Evolutionary conservation across 2,329 filamentous ascomycete species (phyloP).

Genomic region (Penicillium thymicola): DNA sequence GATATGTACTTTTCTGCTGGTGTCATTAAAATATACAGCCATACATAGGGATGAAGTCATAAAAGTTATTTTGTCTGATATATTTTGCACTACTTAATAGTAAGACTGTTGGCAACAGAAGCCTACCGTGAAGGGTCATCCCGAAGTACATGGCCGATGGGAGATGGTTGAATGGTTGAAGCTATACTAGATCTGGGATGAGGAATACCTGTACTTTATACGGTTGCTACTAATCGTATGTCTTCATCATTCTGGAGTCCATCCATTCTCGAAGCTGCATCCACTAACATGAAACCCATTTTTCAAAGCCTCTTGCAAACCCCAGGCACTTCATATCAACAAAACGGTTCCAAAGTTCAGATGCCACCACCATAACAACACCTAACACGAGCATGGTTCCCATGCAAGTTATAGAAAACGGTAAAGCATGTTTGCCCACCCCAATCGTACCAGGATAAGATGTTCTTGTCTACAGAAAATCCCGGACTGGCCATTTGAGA

Average conservation of each 20-base stretch:
- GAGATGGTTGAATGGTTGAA: background rate
- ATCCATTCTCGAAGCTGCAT: background rate
- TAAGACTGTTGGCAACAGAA: background rate
- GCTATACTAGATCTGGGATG: background rate
- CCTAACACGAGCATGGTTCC: background rate
- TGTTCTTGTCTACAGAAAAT: background rate
- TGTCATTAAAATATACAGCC: constrained; percentile 23
- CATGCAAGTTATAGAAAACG: background rate
- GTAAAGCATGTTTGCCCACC: background rate
- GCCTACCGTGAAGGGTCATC: background rate
- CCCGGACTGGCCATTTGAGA: background rate
- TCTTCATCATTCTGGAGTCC: no score
- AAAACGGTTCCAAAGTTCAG: background rate
- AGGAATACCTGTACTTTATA: background rate
- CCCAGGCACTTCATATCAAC: background rate
- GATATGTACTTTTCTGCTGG: constrained; percentile 22
- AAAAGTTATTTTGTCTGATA: constrained; percentile 12
- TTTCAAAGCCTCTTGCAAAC: background rate
- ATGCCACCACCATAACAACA: background rate
- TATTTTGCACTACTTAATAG: background rate
- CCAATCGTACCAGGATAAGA: background rate
- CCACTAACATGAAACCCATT: background rate
- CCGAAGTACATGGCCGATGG: background rate
- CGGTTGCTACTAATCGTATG: background rate
- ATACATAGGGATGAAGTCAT: constrained; percentile 6